These are phyloP conservation scores for Aspergillus puulaauensis DNA, from an alignment of 2,329 filamentous ascomycete species.

Conservation along the genomic window DNA sequence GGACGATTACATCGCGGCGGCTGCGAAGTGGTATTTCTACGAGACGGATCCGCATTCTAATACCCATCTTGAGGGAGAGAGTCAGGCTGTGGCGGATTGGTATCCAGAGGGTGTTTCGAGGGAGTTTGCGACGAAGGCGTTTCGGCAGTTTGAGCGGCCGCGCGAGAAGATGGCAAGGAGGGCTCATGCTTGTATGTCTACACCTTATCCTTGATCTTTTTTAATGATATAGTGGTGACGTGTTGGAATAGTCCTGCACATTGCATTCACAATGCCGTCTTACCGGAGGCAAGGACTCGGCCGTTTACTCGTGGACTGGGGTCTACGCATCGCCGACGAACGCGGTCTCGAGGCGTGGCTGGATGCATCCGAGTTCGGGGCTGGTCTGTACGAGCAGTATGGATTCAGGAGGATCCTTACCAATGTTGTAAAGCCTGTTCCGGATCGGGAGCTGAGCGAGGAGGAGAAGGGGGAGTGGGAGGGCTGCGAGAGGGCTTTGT, in stretches of 20 bases:
- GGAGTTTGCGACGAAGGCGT: neutral
- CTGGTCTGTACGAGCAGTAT: neutral
- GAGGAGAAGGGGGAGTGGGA: neutral
- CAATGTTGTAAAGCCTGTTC: neutral
- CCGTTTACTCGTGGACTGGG: neutral
- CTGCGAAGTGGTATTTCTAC: neutral
- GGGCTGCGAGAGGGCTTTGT: neutral
- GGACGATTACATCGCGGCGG: neutral
- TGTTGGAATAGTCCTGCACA: neutral
- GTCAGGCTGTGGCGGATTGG: neutral
- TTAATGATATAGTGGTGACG: too few relatives aligned
- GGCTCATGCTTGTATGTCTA: neutral
- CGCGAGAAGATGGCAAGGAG: neutral
- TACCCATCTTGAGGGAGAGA: neutral
- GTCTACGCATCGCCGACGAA: neutral
- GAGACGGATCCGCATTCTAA: neutral
- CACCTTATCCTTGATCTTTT: neutral
- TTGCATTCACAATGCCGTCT: neutral
- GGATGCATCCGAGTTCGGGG: neutral
- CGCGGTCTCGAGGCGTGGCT: neutral
- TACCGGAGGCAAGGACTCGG: neutral
- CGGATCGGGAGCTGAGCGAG: neutral
- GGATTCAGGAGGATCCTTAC: neutral
- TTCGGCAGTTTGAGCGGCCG: neutral
- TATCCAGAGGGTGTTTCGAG: neutral